These are phyloP conservation scores for Yamadazyma pseudoaaseri DNA, from an alignment of 1,139 yeast species.

Conservation along the genomic window DNA sequence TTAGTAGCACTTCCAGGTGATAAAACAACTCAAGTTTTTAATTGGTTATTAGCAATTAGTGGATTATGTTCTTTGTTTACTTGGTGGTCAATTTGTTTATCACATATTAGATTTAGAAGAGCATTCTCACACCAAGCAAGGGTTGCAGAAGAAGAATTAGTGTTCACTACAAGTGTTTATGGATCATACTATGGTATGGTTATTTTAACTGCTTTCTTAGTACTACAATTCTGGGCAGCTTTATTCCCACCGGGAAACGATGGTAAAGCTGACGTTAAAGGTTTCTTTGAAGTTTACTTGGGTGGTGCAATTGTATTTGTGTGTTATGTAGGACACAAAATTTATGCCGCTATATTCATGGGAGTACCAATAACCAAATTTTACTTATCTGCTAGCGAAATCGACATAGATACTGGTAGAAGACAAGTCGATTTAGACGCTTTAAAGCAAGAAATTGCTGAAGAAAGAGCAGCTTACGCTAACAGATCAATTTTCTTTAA, in stretches of 20 bases:
- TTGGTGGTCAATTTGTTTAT: conserved; percentile 35
- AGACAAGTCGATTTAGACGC: conserved; percentile 39
- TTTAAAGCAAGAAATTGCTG: conserved; percentile 38
- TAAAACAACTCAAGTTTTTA: conserved; percentile 27
- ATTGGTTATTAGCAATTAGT: conserved; percentile 41
- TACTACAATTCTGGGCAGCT: conserved; percentile 40
- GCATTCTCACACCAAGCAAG: conserved; percentile 28
- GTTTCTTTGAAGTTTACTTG: conserved; percentile 33
- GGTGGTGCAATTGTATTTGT: conserved; percentile 29
- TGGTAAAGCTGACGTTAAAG: conserved; percentile 28
- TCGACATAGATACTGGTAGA: conserved; percentile 45
- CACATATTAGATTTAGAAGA: conserved; percentile 31
- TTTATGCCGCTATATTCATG: conserved; percentile 23
- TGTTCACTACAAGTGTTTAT: conserved; percentile 21
- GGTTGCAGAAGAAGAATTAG: conserved; percentile 30
- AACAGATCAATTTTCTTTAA: conserved; percentile 24
- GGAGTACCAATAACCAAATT: conserved; percentile 26
- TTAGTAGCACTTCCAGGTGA: conserved; percentile 31
- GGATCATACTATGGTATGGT: conserved; percentile 35
- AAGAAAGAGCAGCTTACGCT: conserved; percentile 22
- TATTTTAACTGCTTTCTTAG: conserved; percentile 24
- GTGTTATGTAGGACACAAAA: conserved; percentile 32
- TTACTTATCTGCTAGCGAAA: conserved; percentile 32
- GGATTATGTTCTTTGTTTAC: conserved; percentile 42
- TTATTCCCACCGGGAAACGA: conserved; percentile 32